Percentiles rank a stretch among this genome's conserved stretches.
Evolutionary conservation across 805 yeast genomes (phyloP).

Genomic region (Yamadazyma insecticola): DNA sequence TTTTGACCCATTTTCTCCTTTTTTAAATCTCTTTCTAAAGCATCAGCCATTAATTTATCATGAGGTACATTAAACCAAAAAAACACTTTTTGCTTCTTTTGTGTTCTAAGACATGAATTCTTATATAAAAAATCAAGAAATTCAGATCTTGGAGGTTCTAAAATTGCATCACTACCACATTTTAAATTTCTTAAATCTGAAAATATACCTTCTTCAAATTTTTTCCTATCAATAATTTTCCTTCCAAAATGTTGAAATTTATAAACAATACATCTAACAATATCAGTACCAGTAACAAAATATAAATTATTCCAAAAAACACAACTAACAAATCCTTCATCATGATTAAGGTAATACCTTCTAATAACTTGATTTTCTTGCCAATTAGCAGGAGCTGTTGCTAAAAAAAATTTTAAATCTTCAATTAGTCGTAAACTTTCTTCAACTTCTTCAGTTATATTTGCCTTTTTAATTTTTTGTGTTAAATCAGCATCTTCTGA

Average conservation of each 20-base stretch:
- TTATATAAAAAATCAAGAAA: constrained; percentile 80
- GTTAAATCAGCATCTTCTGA: constrained; percentile 3
- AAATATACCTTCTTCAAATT: constrained; percentile 95
- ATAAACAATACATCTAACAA: constrained; percentile 85
- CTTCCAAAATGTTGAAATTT: constrained; percentile 90
- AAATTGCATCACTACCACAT: constrained; percentile 79
- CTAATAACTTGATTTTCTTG: constrained; percentile 82
- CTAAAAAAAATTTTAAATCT: constrained; percentile 78
- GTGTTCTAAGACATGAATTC: constrained; percentile 86
- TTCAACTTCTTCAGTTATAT: constrained; percentile 10
- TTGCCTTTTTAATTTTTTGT: constrained; percentile 4
- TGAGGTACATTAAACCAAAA: constrained; percentile 97
- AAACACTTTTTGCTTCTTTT: constrained; percentile 94
- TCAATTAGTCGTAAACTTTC: constrained; percentile 63
- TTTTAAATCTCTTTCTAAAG: constrained; percentile 86
- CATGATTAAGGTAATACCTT: constrained; percentile 78
- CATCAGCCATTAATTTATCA: constrained; percentile 87
- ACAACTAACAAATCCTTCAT: constrained; percentile 90
- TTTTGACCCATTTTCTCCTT: constrained; percentile 59
- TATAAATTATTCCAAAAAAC: constrained; percentile 88
- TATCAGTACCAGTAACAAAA: constrained; percentile 93
- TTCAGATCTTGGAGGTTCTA: constrained; percentile 82
- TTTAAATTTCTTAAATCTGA: constrained; percentile 85
- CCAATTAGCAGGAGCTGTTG: constrained; percentile 96
- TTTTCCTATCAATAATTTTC: constrained; percentile 76